These are phyloP conservation scores for Phytophthora fragariae DNA, from an alignment of 352 stramenopile genomes.

Conservation along the genomic window DNA sequence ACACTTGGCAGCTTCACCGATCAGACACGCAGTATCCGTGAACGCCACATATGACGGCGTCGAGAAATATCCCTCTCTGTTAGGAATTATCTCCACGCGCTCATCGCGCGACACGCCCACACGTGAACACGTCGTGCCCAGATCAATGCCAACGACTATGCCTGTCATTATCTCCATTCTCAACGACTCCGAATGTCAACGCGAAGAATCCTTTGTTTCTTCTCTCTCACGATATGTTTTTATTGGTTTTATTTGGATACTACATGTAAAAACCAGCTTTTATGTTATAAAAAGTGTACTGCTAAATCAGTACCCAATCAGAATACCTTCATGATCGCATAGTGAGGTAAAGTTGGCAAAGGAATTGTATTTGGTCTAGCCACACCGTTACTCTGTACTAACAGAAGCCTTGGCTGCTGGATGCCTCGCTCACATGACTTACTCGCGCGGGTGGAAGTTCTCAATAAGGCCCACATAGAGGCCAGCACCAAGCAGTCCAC, in stretches of 20 bases:
- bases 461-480: conserved; percentile 47
- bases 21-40: not conserved
- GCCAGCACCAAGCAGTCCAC: conserved; percentile 41
- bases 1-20: not conserved
- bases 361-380: conserved; percentile 6
- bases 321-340: too few species aligned
- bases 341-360: not conserved
- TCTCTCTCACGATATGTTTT: too few species aligned
- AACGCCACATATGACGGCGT: conserved; percentile 1
- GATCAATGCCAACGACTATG: not conserved
- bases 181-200: too few species aligned
- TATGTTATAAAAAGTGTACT: too few species aligned
- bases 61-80: not conserved
- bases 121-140: not conserved
- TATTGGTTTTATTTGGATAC: too few species aligned
- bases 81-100: not conserved
- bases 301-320: too few species aligned
- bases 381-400: not conserved
- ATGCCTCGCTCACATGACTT: not conserved
- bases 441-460: conserved; percentile 43
- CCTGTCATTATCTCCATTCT: not conserved
- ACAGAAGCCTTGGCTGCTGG: not conserved
- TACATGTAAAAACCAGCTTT: too few species aligned
- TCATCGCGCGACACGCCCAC: not conserved
- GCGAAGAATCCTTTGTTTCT: too few species aligned